phyloP scores from a whole-genome alignment of 2,329 filamentous ascomycete species.

The Cladophialophora chaetospira region DNA sequence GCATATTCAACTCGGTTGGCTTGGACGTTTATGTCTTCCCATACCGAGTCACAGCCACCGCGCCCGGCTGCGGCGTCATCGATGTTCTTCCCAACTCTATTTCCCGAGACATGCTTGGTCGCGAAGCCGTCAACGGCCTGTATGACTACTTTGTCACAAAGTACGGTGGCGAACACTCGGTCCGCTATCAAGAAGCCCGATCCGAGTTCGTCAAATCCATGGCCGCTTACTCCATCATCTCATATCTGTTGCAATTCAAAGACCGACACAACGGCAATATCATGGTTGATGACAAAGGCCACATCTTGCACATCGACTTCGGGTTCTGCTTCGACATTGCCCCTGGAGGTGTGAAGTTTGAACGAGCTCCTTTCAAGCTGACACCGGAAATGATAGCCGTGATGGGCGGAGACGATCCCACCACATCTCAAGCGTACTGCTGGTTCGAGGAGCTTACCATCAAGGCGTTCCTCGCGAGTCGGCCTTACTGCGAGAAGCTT shows the following conservation, averaged over 20 bases:
- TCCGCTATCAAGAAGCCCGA: slow-evolving; percentile 90
- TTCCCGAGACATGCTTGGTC: slow-evolving; percentile 96
- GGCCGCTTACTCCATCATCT: slow-evolving; percentile 97
- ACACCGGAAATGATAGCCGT: slow-evolving; percentile 98
- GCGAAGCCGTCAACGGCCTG: slow-evolving; percentile 94
- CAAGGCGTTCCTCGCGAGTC: slow-evolving; percentile 87
- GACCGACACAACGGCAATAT: slow-evolving; percentile 99
- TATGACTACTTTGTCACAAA: slow-evolving; percentile 98
- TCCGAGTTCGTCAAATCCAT: slow-evolving; percentile 99
- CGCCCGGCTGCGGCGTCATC: slow-evolving; percentile 95
- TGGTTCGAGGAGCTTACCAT: slow-evolving; percentile 97
- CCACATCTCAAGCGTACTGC: slow-evolving; percentile 81
- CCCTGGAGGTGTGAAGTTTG: slow-evolving; percentile 94
- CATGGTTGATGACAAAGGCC: slow-evolving; percentile 96
- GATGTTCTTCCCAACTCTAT: slow-evolving; percentile 98
- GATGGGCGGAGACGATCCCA: slow-evolving; percentile 71
- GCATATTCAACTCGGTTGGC: slow-evolving; percentile 93
- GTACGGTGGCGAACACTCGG: slow-evolving; percentile 93
- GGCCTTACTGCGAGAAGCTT: slow-evolving; percentile 85
- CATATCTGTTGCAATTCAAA: slow-evolving; percentile 96
- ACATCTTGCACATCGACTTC: slow-evolving; percentile 98
- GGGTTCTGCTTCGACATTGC: slow-evolving; percentile 99
- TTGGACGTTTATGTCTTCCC: slow-evolving; percentile 97
- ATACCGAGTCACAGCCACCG: slow-evolving; percentile 95
- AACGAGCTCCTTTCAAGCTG: slow-evolving; percentile 97